Conservation (phyloP, 169 alveolate species). For the Ichthyophthirius multifiliis region DNA sequence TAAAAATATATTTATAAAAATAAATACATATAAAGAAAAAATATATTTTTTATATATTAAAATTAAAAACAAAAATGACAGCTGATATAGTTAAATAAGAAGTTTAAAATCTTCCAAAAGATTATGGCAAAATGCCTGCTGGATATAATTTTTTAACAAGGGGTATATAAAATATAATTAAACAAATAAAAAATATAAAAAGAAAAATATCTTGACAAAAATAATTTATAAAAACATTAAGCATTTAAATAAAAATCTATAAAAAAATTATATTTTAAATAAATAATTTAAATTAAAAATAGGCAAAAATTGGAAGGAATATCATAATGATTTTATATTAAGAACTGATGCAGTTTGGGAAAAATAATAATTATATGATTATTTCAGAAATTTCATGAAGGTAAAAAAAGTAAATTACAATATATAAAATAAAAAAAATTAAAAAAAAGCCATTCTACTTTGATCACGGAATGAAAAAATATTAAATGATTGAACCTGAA, state of each 20-base stretch:
- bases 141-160: conserved; percentile 29
- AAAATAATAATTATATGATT: conserved; percentile 44
- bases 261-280: background rate
- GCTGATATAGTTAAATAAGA: too few species aligned
- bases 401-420: too few species aligned
- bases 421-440: too few species aligned
- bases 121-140: conserved; percentile 37
- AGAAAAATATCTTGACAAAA: background rate
- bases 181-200: background rate
- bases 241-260: background rate
- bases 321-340: conserved; percentile 50
- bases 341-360: too few species aligned
- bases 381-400: conserved; percentile 22
- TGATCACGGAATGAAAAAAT: conserved; percentile 27
- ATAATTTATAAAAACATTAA: background rate
- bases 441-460: conserved; percentile 38
- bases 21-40: too few species aligned
- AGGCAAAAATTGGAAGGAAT: conserved; percentile 56
- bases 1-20: too few species aligned
- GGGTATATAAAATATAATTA: conserved; percentile 1
- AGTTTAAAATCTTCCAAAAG: conserved; percentile 5
- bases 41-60: too few species aligned
- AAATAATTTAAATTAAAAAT: background rate
- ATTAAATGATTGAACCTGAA: conserved; percentile 42
- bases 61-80: too few species aligned